Evolutionary conservation across 495 filamentous ascomycete species (phyloP).

Genomic region (Trichoderma asperelloides): DNA sequence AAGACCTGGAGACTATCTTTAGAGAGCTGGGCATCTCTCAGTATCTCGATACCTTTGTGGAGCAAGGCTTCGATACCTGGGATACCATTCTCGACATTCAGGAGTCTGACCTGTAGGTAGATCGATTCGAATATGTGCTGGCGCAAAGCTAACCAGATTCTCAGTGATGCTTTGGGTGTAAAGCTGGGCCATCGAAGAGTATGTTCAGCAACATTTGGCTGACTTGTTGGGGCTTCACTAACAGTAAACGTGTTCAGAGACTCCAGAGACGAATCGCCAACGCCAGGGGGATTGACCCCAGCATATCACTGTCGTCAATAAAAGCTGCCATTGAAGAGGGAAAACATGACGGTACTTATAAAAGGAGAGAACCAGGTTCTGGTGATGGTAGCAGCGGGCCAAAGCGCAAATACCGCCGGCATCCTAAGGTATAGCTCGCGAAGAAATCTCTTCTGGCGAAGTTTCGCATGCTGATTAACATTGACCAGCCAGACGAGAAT

Average conservation of each 20-base stretch:
- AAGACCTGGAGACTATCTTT: constrained; percentile 47
- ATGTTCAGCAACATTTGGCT: constrained; percentile 20
- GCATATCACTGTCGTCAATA: constrained; percentile 29
- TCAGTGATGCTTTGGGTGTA: constrained; percentile 57
- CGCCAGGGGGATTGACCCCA: constrained; percentile 47
- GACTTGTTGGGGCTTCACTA: constrained; percentile 10
- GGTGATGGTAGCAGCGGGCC: constrained; percentile 21
- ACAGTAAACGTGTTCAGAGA: constrained; percentile 29
- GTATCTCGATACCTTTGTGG: constrained; percentile 59
- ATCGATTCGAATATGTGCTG: neutral
- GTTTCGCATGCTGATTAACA: constrained; percentile 6
- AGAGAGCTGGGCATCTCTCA: constrained; percentile 64
- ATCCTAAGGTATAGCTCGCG: constrained; percentile 55
- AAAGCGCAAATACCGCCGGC: constrained; percentile 69
- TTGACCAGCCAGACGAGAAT: constrained; percentile 57
- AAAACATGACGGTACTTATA: neutral
- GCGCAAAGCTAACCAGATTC: constrained; percentile 12
- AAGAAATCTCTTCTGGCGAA: neutral
- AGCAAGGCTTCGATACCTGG: constrained; percentile 75
- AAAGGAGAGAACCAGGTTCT: neutral
- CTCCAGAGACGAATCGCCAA: constrained; percentile 45
- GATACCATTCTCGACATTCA: constrained; percentile 71
- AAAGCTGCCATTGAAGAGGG: neutral
- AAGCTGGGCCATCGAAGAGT: constrained; percentile 73
- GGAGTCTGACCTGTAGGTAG: constrained; percentile 64